Evolutionary conservation across 1,284 basidiomycete species (phyloP), one percentile per base, ranked within the genome.

Genomic region (Cutaneotrichosporon sp.): DNA sequence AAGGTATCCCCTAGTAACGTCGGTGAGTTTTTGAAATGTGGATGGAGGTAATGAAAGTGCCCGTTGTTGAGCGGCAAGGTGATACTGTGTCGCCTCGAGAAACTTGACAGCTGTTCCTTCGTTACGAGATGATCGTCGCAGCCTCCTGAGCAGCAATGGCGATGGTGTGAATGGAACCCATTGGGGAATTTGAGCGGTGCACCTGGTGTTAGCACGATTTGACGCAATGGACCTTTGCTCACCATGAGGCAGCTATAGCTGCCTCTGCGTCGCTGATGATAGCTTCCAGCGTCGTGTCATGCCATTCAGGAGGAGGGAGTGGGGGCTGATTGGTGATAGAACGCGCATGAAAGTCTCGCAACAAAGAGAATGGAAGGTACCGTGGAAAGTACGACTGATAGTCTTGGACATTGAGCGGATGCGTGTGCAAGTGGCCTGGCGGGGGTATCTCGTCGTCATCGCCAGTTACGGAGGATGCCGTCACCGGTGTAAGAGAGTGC

Each of bases 331-430:
- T 37, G 42, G 23, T 9, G 36, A 30, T 33, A 22, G 39, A 26
- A 21, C n/a, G 40, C 7, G 23, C 10, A 18, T 51, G 42, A 18
- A 51, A 51, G 41, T 51, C 49, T 5, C 34, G 34, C 34, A 51
- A 39, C 23, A 51, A 30, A 9, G 41, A 44, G 35, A 51, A 21
- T 8, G 49, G 49, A 9, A 51, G 49, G 42, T 44, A 44, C 8
- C 49, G 42, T 8, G 43, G 49, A 36, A 51, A 51, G 26, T 45
- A 51, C 17, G 26, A 26, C 35, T 45, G 34, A 14, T 51, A 51
- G 41, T 51, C 49, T 12, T 51, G 30, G 14, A 51, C 18, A 18
- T 33, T 45, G 18, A 13, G 33, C 35, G 43, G 43, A 14, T 45
- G 43, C 1, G 43, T 45, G 21, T 41, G 22, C 22, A 41, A 13